Percentiles rank a stretch among this genome's conserved stretches.
Conservation (phyloP, 495 filamentous ascomycete genomes). For the Penicillium simplicissimum region DNA sequence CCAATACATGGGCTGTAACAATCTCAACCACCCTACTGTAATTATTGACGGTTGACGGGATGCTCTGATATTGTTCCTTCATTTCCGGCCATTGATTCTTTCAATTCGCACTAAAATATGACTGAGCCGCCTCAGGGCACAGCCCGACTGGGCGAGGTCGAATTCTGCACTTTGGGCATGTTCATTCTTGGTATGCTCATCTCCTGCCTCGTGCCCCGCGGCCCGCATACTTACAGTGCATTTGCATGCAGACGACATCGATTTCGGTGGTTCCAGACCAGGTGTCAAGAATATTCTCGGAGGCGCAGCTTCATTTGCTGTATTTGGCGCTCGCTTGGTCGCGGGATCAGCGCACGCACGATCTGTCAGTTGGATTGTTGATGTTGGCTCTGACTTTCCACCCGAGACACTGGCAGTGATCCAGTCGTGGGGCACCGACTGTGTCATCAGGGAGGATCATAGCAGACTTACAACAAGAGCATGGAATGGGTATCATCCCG, state of each 20-base stretch:
- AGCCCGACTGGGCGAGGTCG: slow-evolving; percentile 43
- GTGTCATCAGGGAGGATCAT: slow-evolving; percentile 64
- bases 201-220: slow-evolving; percentile 9
- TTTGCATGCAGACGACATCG: slow-evolving; percentile 76
- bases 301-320: slow-evolving; percentile 82
- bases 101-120: slow-evolving; percentile 18
- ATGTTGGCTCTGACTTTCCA: slow-evolving; percentile 86
- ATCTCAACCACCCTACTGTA: slow-evolving; percentile 12
- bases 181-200: slow-evolving; percentile 80
- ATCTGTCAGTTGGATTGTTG: slow-evolving; percentile 87
- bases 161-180: slow-evolving; percentile 91
- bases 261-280: slow-evolving; percentile 59
- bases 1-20: slow-evolving; percentile 11
- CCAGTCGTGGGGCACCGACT: slow-evolving; percentile 69
- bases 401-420: slow-evolving; percentile 60
- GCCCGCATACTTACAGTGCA: slow-evolving; percentile 23
- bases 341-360: slow-evolving; percentile 48
- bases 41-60: slow-evolving; percentile 4
- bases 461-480: slow-evolving; percentile 79
- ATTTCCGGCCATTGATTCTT: not conserved
- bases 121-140: slow-evolving; percentile 1
- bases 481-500: slow-evolving; percentile 79
- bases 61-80: slow-evolving; percentile 9
- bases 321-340: slow-evolving; percentile 86
- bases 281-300: slow-evolving; percentile 73